Evolutionary conservation across 441 rosid species (phyloP).

Genomic region (Melastoma candidum): DNA sequence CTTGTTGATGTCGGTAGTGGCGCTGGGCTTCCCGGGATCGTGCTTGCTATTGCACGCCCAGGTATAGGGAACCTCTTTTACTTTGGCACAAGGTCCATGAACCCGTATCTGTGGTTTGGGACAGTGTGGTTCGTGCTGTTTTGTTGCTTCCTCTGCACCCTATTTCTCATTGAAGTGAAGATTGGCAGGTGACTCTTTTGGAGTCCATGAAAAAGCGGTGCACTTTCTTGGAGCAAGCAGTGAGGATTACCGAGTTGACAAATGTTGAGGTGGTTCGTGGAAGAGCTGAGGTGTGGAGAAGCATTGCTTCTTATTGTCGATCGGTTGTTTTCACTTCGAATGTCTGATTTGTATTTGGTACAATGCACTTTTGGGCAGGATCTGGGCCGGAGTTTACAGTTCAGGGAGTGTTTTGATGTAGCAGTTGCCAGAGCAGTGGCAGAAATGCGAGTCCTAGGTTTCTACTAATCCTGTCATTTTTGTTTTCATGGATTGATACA

Average conservation of each 20-base stretch:
- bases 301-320: not conserved
- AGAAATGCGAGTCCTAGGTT: constrained; percentile 90
- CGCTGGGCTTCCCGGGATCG: constrained; percentile 78
- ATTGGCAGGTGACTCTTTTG: constrained; percentile 78
- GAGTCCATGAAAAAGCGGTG: constrained; percentile 88
- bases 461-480: not conserved
- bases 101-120: not conserved
- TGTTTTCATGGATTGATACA: no score
- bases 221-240: constrained; percentile 72
- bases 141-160: constrained; percentile 2
- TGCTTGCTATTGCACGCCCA: constrained; percentile 74
- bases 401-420: constrained; percentile 80
- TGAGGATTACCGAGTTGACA: constrained; percentile 42
- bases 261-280: constrained; percentile 69
- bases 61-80: constrained; percentile 24
- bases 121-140: not conserved
- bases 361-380: constrained; percentile 33
- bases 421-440: constrained; percentile 96
- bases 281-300: constrained; percentile 70
- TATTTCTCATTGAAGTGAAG: constrained; percentile 20
- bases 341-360: not conserved
- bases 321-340: not conserved
- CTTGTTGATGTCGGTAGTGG: constrained; percentile 85
- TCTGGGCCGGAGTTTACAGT: constrained; percentile 45
- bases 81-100: not conserved